phyloP scores from a whole-genome alignment of 768 basidiomycete species.

The Chlorophyllum brunneum region DNA sequence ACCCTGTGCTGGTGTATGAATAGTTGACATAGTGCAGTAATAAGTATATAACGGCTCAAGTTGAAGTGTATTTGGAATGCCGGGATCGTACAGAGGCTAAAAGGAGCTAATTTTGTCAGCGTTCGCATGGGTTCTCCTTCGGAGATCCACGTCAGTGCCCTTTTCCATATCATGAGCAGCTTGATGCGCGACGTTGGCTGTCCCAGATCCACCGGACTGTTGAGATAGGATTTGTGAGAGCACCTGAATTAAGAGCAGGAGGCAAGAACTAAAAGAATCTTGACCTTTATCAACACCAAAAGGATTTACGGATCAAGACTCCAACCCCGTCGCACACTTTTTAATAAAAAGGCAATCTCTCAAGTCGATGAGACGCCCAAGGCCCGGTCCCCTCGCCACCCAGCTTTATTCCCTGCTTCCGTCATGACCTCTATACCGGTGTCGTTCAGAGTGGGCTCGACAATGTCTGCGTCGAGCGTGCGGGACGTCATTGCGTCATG shows the following conservation, averaged over 20 bases:
- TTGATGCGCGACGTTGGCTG: not conserved
- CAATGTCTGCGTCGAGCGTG: constrained; percentile 14
- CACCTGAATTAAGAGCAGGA: not conserved
- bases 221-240: not conserved
- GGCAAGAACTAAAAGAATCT: not conserved
- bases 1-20: constrained; percentile 11
- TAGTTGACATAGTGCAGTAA: constrained; percentile 11
- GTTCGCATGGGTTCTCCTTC: not conserved
- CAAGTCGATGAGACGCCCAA: not conserved
- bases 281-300: constrained; percentile 5
- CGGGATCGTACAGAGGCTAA: not conserved
- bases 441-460: constrained; percentile 13
- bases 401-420: not conserved
- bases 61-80: not conserved
- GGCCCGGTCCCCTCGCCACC: not conserved
- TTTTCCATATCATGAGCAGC: not conserved
- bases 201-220: not conserved
- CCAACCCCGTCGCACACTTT: too few species aligned
- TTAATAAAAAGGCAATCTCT: too few species aligned
- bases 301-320: too few species aligned
- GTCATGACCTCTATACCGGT: constrained; percentile 15
- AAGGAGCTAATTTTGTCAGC: not conserved
- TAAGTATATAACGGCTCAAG: not conserved
- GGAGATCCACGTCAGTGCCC: not conserved
- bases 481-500: constrained; percentile 18